Evolutionary conservation across 139 green algal species (phyloP), one percentile per base, ranked within the genome.

Genomic region (Deuterostichococcus epilithicus): DNA sequence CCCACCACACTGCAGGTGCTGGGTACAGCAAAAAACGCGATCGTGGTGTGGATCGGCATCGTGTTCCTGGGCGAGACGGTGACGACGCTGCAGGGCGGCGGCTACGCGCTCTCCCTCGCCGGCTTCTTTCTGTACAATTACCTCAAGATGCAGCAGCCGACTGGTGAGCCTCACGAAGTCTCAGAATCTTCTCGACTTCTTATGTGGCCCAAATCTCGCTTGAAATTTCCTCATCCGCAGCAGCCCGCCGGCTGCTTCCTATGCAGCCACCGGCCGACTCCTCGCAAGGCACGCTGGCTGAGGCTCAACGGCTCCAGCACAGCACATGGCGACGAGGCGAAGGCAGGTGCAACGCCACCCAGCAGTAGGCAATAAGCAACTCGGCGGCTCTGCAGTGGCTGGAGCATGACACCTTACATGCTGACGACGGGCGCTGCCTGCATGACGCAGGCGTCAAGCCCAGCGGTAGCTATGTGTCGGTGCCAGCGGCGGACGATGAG

Each of bases 21-120:
- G 72, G 92, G 87, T 2, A 95, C 90, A 0, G 87, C 97, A 30
- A 96, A 97, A 82, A 97, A 97, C 79, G 82, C 90, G 0, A 32
- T 94, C 75, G 83, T 97, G 58, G 92, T 97, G 38, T 79, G 90
- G 30, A 84, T 91, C 39, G 87, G 91, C 30, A 85, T 94, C 13
- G 76, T 90, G 8, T 88, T 95, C 74, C 74, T 94, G 10, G 42
- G 52, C 1, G 90, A 97, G 81, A 38, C 82, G 20, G 91, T 97
- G 5, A 95, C 86, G 3, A 26, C 8, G 3, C 65, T 90, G 26
- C 82, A 87, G 83, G 85, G 85, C 25, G 33, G 87, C 5, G 91
- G 91, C 5, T 96, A 95, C 70, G 47, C 72, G 15, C 15, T 93
- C 32, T 88, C 78, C 20, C 73, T 94, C 1, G 65, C 60, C 0